phyloP scores from a whole-genome alignment of 768 basidiomycete genomes.

The Lentinula raphanica region DNA sequence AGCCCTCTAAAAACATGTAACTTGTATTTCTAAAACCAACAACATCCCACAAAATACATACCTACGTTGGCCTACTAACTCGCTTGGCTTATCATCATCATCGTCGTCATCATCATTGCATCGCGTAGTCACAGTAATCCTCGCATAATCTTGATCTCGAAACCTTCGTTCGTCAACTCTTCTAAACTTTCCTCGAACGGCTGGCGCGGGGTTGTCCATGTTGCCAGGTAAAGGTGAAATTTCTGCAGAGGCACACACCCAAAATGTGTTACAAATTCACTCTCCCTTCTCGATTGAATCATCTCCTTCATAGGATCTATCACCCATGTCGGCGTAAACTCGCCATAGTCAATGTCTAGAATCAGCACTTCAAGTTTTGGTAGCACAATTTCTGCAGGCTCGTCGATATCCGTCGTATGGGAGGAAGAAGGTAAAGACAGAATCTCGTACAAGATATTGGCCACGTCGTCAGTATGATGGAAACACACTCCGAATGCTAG shows the following conservation, averaged over 20 bases:
- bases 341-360: neutral
- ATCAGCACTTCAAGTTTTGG: neutral
- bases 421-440: neutral
- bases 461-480: neutral
- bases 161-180: neutral
- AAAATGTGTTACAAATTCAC: neutral
- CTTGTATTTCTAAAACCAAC: too few relatives aligned
- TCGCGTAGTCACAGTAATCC: too few relatives aligned
- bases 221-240: neutral
- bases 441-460: neutral
- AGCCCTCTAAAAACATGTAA: too few relatives aligned
- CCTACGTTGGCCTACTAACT: too few relatives aligned
- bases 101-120: too few relatives aligned
- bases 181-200: neutral
- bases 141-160: neutral
- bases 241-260: neutral
- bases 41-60: too few relatives aligned
- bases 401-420: neutral
- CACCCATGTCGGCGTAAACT: neutral
- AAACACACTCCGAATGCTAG: neutral
- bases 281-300: neutral
- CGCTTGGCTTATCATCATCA: too few relatives aligned
- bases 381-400: neutral
- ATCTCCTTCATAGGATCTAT: neutral
- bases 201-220: neutral